Evolutionary conservation across 257 asterid genomes (phyloP), one percentile per base, ranked within the genome.

Genomic region (Coffea eugenioides): DNA sequence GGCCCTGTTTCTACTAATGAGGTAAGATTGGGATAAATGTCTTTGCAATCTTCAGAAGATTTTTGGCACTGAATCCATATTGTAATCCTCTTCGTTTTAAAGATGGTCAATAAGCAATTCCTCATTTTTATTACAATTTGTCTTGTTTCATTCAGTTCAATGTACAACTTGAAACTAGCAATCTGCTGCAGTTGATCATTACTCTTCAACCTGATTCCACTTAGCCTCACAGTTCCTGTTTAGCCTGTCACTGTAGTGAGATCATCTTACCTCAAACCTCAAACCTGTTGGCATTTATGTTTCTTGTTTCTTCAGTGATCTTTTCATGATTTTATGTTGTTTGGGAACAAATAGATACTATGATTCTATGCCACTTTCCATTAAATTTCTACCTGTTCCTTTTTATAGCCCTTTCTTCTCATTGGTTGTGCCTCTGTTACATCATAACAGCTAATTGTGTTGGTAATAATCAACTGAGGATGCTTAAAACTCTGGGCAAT

Each of bases 1-100:
- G 59, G 98, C 91, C 27, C 27, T 89, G 25, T 94, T 96, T 85
- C 90, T 94, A 46, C 83, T 94, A 78, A 88, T 94, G 97, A 96
- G 99, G 99, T 92, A 64, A 66, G 79, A 73, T 65, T 54, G 75
- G 66, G 46, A 39, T 20, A 72, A 54, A 10, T 62, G 36, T 48
- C 67, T 48, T 74, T 65, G 39, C 25, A 23, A 31, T 34, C 45
- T 67, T 11, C 45, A 67, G 43, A 23, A 59, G 13, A 5, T 36
- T 43, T 59, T 34, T 27, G 46, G 80, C 72, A 46, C 0, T 45
- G 54, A 68, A 52, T n/a, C 74, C 23, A n/a, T 71, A 14, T 36
- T 52, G 12, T 69, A 20, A 27, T 79, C 27, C 59, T 54, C 72
- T 49, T 74, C 23, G 5, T 18, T 6, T 65, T 49, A 52, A 7